phyloP scores from a whole-genome alignment of 441 rosid genomes.

The Populus hybrid region DNA sequence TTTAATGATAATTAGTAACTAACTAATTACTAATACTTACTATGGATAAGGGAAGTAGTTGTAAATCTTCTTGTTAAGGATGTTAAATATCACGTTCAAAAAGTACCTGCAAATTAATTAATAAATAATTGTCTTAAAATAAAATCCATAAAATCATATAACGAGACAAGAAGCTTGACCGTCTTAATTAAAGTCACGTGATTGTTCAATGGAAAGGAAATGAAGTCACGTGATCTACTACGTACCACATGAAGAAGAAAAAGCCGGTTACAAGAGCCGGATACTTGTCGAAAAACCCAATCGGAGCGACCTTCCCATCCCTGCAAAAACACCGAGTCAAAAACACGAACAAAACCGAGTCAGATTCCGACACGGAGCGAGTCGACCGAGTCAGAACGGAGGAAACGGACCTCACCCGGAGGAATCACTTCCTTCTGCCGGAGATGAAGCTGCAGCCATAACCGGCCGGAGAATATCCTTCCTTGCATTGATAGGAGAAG shows the following conservation, averaged over 20 bases:
- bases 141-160: background rate
- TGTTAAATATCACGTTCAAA: constrained; percentile 91
- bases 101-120: constrained; percentile 57
- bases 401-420: constrained; percentile 90
- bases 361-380: constrained; percentile 17
- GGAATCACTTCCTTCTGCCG: constrained; percentile 82
- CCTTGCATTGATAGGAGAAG: constrained; percentile 18
- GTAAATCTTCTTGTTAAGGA: constrained; percentile 95
- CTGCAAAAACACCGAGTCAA: constrained; percentile 33
- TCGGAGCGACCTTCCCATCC: constrained; percentile 49
- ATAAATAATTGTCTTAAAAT: background rate
- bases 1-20: background rate
- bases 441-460: constrained; percentile 59
- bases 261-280: constrained; percentile 83
- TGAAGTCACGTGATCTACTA: background rate
- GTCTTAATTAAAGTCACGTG: background rate
- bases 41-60: constrained; percentile 95
- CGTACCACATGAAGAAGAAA: constrained; percentile 97
- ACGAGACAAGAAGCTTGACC: background rate
- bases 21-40: constrained; percentile 41
- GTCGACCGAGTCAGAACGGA: constrained; percentile 39
- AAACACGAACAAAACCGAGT: constrained; percentile 8
- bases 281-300: constrained; percentile 62
- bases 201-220: background rate
- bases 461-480: constrained; percentile 42